Conservation (phyloP, 129 eudicot species). For the Tagetes patula region DNA sequence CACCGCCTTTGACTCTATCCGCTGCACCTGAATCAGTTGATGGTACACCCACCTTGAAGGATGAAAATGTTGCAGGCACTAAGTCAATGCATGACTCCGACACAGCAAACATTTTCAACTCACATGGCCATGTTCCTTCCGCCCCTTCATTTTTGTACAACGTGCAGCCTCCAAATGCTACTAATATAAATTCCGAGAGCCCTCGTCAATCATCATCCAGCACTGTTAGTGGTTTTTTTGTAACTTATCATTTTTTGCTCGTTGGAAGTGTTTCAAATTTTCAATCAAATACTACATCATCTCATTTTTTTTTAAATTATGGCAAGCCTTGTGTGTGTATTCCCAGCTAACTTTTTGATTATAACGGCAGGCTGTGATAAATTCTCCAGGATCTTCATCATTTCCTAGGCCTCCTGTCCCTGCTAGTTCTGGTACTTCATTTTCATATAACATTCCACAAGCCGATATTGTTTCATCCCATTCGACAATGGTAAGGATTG, state of each 20-base stretch:
- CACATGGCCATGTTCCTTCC: constrained; percentile 34
- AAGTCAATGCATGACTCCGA: constrained; percentile 25
- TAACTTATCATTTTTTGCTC: constrained; percentile 12
- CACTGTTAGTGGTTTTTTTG: constrained; percentile 46
- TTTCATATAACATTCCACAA: constrained; percentile 50
- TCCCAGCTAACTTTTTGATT: constrained; percentile 19
- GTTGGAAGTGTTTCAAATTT: constrained; percentile 7
- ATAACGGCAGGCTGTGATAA: constrained; percentile 39
- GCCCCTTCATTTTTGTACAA: constrained; percentile 45
- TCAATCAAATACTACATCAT: not conserved
- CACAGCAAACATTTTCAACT: constrained; percentile 28
- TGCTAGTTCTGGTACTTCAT: constrained; percentile 39
- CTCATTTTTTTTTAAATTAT: constrained; percentile 9
- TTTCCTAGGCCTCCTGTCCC: constrained; percentile 42
- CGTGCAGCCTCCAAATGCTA: constrained; percentile 35
- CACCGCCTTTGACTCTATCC: constrained; percentile 26
- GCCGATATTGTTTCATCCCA: constrained; percentile 29
- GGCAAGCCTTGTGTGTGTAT: constrained; percentile 7
- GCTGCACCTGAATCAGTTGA: constrained; percentile 26
- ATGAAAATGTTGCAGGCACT: constrained; percentile 22
- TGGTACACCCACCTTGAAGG: constrained; percentile 23
- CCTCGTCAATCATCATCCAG: constrained; percentile 41
- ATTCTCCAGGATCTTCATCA: constrained; percentile 37
- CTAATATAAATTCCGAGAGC: constrained; percentile 40
- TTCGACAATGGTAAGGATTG: constrained; percentile 36